Base-by-base conservation (phyloP, 225 moss, liverwort and hornwort species). In the Anthoceros angustus region DNA sequence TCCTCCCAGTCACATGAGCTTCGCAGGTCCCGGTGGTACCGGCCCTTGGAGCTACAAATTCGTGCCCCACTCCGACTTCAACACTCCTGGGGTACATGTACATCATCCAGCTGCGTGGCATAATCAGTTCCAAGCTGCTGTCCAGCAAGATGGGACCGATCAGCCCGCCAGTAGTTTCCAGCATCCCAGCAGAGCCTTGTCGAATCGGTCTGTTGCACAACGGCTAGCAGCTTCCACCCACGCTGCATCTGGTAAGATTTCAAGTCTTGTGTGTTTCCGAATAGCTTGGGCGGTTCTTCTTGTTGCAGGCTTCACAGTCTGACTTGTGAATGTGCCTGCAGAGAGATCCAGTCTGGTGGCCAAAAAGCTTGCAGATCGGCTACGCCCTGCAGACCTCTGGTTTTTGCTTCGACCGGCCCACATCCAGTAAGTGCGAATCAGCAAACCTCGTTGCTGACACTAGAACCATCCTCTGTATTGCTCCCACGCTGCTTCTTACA, bases 311-410 rank as follows among this genome's bases (percentile, higher is more conserved):
- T 4, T 32, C 32, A 32, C 32, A 32, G 1, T 32, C 32, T 32
- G 32, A 32, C 32, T 32, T 32, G 32, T 32, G 32, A 32, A 32
- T 32, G 32, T 4, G 1, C 32, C 32, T 55, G 55, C 55, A 55
- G 55, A 55, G 14, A 55, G 55, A 55, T 20, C 55, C 55, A 55
- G n/a, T 55, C 7, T 55, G 55, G 14, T 55, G 16, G 55, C 55
- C 55, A 55, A 55, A 20, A 15, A 23, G 55, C 55, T 55, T 55
- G 55, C 55, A 18, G 55, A 55, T 55, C 55, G 55, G 55, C 55
- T 55, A 7, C 55, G 23, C n/a, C 55, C 55, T 55, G n/a, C 55
- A 55, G 55, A 23, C 14, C 55, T 55, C 7, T 55, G 55, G 55
- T 55, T 55, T 15, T 20, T 55, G 5, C 55, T 55, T 55, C 55